Percentiles rank a stretch among this genome's conserved stretches.
phyloP scores from a whole-genome alignment of 2,329 filamentous ascomycete species.

The Fusarium abutilonis region DNA sequence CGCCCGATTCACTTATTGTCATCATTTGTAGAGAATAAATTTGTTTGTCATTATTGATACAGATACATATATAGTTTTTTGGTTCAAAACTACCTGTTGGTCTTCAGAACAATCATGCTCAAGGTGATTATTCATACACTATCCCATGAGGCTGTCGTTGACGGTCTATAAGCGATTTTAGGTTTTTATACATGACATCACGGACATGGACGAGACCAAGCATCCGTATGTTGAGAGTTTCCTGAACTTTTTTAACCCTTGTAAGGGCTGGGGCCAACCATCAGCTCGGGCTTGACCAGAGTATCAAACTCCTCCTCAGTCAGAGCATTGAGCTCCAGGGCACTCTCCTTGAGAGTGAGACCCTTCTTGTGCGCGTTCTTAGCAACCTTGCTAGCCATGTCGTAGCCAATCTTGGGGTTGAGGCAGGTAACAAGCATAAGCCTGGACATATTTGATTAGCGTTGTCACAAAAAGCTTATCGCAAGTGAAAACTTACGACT shows the following conservation, averaged over 20 bases:
- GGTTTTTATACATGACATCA: constrained; percentile 18
- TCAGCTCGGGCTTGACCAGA: constrained; percentile 91
- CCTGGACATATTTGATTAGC: constrained; percentile 57
- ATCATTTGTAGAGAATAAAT: too few relatives aligned
- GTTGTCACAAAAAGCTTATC: background rate
- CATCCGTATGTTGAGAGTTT: background rate
- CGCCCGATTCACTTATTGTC: too few relatives aligned
- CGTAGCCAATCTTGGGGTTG: constrained; percentile 96
- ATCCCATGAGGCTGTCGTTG: background rate
- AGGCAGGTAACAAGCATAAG: constrained; percentile 98
- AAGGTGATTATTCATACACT: background rate
- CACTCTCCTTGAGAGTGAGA: constrained; percentile 89
- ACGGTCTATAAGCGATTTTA: constrained; percentile 23
- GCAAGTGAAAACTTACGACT: constrained; percentile 72
- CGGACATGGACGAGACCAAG: constrained; percentile 4
- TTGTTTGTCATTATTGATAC: too few relatives aligned
- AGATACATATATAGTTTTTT: too few relatives aligned
- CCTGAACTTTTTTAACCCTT: constrained; percentile 50
- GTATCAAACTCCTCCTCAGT: constrained; percentile 89
- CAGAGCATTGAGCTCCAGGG: constrained; percentile 90
- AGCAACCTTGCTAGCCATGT: constrained; percentile 95
- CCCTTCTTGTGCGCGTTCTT: constrained; percentile 99
- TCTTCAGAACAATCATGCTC: background rate
- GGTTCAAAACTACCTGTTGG: too few relatives aligned
- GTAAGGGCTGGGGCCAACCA: constrained; percentile 82